phyloP scores from a whole-genome alignment of 139 green algal species.

The Chlamydomonas sp. region DNA sequence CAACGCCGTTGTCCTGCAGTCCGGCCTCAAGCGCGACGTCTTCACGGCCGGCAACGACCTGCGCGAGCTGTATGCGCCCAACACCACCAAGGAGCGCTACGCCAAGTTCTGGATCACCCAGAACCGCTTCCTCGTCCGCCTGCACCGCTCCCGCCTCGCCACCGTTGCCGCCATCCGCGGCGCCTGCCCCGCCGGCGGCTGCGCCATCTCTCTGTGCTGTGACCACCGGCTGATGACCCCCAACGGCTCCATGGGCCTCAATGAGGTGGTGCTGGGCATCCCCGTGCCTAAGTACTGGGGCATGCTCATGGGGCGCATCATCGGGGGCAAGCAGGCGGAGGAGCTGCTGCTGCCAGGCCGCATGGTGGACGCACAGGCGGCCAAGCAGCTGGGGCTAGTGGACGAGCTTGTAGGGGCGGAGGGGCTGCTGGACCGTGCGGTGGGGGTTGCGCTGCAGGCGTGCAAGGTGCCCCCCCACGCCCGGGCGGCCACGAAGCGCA shows the following conservation, averaged over 20 bases:
- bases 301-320: conserved; percentile 70
- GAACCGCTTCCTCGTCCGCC: conserved; percentile 79
- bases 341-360: conserved; percentile 65
- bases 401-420: conserved; percentile 73
- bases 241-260: conserved; percentile 75
- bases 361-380: conserved; percentile 43
- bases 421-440: conserved; percentile 60
- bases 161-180: conserved; percentile 89
- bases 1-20: conserved; percentile 74
- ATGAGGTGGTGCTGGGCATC: conserved; percentile 85
- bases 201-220: conserved; percentile 88
- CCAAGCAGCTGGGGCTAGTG: conserved; percentile 75
- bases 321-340: conserved; percentile 66
- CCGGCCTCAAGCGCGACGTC: conserved; percentile 73
- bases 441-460: conserved; percentile 55
- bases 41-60: conserved; percentile 85
- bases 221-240: conserved; percentile 89
- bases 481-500: conserved; percentile 66
- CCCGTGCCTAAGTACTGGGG: conserved; percentile 89
- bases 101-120: conserved; percentile 82
- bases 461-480: conserved; percentile 52
- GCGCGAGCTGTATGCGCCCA: conserved; percentile 85
- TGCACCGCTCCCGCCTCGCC: conserved; percentile 76
- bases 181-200: conserved; percentile 93
- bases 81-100: conserved; percentile 66